Base-by-base conservation (phyloP, 805 yeast genomes). In the Maudiozyma bulderi region DNA sequence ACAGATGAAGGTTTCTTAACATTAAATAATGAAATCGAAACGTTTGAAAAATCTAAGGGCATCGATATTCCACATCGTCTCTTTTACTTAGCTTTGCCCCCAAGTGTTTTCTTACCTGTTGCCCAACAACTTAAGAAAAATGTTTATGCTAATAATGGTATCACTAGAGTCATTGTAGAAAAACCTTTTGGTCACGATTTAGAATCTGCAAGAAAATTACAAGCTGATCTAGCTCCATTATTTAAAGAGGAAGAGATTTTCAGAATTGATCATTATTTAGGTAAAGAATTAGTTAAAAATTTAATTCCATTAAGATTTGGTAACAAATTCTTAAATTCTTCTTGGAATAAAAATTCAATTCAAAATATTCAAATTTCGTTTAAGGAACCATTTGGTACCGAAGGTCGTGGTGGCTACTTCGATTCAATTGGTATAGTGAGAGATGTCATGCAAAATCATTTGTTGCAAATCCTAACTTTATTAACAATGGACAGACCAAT, bases 391-490 rank as follows among this genome's bases (percentile, higher is more conserved):
- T 91, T 93, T 60, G 99, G 99, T 47, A 93, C 99, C 39, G 96
- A 91, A 71, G 98, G 98, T 50, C 81, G 99, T 66, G 98, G 98
- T 57, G 99, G 99, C 37, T 91, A 91, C 73, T 91, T 93, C 62
- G 97, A 93, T 70, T 75, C 76, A 50, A 88, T 90, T 61, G 99
- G 99, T 52, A 93, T 91, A 61, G 86, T 91, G 57, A 81, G 99
- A 68, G 99, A 91, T 65, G 98, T 91, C 43, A 91, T 91, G 88
- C 99, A 91, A 74, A 91, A 91, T 76, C 99, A 91, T 72, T 70
- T 91, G 59, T 75, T 91, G 62, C 99, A 91, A 73, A 95, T 91
- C 26, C 72, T 91, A 62, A 89, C 97, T 4, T 69, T 93, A 48
- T 73, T 91, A 53, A 86, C 96, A 48, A 91, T 93, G 96, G 98